Percentiles rank a stretch among this genome's conserved stretches.
Conservation (phyloP, 176 grass and related monocot genomes). For the Aegilops speltoides region DNA sequence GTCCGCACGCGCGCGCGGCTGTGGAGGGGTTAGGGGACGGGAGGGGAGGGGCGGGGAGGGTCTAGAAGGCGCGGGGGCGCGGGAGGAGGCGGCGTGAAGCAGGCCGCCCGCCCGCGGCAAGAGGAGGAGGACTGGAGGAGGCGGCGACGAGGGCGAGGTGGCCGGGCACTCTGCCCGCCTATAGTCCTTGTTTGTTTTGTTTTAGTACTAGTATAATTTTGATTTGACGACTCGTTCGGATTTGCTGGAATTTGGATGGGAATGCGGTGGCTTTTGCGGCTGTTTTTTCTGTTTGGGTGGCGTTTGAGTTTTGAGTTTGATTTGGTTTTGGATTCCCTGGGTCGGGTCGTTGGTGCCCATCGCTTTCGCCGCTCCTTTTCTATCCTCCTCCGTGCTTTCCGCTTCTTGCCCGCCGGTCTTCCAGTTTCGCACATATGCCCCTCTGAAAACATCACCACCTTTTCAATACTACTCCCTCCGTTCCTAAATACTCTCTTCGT, state of each 20-base stretch:
- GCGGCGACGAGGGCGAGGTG: slow-evolving; percentile 28
- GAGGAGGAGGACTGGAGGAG: not conserved
- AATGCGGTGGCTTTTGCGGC: slow-evolving; percentile 10
- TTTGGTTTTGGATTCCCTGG: slow-evolving; percentile 20
- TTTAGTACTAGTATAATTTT: not conserved
- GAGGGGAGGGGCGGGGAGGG: not conserved
- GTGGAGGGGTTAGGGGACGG: not conserved
- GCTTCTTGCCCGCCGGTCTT: not conserved
- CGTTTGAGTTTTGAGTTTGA: not conserved
- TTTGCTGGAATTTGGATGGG: slow-evolving; percentile 23
- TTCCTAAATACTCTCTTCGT: no score
- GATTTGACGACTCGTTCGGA: not conserved
- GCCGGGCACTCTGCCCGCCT: slow-evolving; percentile 2
- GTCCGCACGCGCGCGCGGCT: not conserved
- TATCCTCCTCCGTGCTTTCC: not conserved
- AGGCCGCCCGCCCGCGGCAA: slow-evolving; percentile 15
- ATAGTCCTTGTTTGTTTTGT: not conserved
- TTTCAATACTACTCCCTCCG: no score
- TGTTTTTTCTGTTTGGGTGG: not conserved
- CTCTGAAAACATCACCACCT: no score
- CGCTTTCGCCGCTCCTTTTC: slow-evolving; percentile 13
- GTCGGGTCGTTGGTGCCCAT: not conserved
- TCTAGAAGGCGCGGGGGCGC: not conserved
- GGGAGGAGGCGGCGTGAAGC: slow-evolving; percentile 35
- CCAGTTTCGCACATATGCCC: not conserved